These are phyloP conservation scores for Panaeolus papilionaceus DNA, from an alignment of 768 basidiomycete genomes.

Conservation along the genomic window DNA sequence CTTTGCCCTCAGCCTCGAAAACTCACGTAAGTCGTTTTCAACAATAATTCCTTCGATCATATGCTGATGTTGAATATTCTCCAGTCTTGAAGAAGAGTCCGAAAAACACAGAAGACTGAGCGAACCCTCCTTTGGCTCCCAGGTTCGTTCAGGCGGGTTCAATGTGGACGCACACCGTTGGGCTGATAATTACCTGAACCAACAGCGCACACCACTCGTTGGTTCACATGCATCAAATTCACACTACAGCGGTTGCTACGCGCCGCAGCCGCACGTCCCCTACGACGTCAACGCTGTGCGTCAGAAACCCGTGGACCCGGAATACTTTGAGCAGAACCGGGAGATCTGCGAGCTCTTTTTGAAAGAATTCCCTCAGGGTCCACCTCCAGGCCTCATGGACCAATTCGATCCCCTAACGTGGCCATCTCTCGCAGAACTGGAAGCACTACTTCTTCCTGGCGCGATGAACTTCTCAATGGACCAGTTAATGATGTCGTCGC, in stretches of 20 bases:
- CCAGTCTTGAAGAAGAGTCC: background rate
- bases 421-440: background rate
- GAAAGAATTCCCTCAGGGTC: constrained; percentile 8
- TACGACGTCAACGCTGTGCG: background rate
- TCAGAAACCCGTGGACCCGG: background rate
- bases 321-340: constrained; percentile 1
- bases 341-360: background rate
- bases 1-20: background rate
- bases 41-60: background rate
- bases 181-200: background rate
- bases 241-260: background rate
- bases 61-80: background rate
- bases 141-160: background rate
- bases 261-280: background rate
- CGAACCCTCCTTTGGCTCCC: background rate
- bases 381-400: background rate
- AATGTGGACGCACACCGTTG: background rate
- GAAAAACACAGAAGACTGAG: background rate
- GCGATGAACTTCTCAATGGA: constrained; percentile 6
- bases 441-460: background rate
- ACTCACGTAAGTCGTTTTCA: background rate
- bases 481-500: background rate
- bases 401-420: background rate
- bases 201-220: background rate
- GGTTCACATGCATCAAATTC: background rate